These are phyloP conservation scores for Corylus heterophylla DNA, from an alignment of 306 rosid genomes.

Conservation along the genomic window DNA sequence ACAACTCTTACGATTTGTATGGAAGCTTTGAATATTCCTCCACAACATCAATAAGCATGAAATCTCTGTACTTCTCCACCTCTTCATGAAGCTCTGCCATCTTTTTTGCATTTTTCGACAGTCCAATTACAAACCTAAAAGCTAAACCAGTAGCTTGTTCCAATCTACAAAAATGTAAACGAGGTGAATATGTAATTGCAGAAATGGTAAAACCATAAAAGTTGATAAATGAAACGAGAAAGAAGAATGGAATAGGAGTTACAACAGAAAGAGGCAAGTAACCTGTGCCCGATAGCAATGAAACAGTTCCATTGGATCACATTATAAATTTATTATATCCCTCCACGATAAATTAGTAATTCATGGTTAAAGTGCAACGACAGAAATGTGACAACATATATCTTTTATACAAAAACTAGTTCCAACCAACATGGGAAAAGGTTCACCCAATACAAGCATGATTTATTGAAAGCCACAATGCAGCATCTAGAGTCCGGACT, in stretches of 20 bases:
- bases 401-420: not conserved
- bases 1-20: conserved; percentile 20
- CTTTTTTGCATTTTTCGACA: conserved; percentile 33
- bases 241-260: not conserved
- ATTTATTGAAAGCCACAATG: not conserved
- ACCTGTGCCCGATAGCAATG: not conserved
- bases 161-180: conserved; percentile 23
- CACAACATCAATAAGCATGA: conserved; percentile 31
- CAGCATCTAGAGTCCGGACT: not conserved
- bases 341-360: not conserved
- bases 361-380: not conserved
- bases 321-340: not conserved
- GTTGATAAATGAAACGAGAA: not conserved
- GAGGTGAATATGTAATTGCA: not conserved
- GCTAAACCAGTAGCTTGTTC: conserved; percentile 46
- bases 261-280: not conserved
- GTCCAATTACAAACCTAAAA: conserved; percentile 41
- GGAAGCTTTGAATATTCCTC: conserved; percentile 41
- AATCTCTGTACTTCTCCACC: conserved; percentile 38
- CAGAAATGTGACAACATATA: not conserved
- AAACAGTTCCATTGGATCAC: not conserved
- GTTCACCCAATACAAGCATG: not conserved
- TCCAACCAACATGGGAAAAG: not conserved
- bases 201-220: not conserved
- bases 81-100: conserved; percentile 30